A percentile compares a stretch with the other conserved stretches of the same genome.
phyloP scores from a whole-genome alignment of 2,329 filamentous ascomycete genomes.

The Colletotrichum siamense region DNA sequence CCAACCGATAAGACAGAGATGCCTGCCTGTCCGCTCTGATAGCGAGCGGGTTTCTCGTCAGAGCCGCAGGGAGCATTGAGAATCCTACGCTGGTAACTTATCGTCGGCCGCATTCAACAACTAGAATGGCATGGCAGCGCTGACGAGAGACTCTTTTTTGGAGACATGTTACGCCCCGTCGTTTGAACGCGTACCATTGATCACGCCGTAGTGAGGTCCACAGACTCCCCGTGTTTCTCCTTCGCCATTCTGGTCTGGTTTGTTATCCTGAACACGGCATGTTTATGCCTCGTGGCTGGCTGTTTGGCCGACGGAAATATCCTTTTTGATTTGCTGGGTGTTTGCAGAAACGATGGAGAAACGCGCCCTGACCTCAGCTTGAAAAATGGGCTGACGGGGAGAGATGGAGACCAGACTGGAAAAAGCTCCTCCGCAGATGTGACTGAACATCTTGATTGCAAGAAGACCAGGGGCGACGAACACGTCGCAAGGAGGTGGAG shows the following conservation, averaged over 20 bases:
- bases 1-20: neutral
- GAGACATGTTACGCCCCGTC: neutral
- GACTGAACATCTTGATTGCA: neutral
- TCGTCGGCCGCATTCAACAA: neutral
- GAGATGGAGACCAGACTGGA: neutral
- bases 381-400: constrained; percentile 16
- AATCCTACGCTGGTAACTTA: neutral
- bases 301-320: neutral
- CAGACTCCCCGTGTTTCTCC: neutral
- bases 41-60: neutral
- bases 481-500: neutral
- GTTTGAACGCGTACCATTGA: neutral
- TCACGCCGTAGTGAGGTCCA: neutral
- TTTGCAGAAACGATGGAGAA: constrained; percentile 5
- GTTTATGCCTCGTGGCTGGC: neutral
- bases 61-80: neutral
- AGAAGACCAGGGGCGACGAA: neutral
- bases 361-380: constrained; percentile 16
- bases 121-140: neutral
- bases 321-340: neutral
- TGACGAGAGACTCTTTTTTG: neutral
- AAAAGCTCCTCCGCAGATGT: neutral
- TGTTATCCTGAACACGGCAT: neutral
- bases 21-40: neutral
- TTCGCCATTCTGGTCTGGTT: neutral